Evolutionary conservation across 2,329 filamentous ascomycete genomes (phyloP).

Genomic region (Calonectria pseudoreteaudii): DNA sequence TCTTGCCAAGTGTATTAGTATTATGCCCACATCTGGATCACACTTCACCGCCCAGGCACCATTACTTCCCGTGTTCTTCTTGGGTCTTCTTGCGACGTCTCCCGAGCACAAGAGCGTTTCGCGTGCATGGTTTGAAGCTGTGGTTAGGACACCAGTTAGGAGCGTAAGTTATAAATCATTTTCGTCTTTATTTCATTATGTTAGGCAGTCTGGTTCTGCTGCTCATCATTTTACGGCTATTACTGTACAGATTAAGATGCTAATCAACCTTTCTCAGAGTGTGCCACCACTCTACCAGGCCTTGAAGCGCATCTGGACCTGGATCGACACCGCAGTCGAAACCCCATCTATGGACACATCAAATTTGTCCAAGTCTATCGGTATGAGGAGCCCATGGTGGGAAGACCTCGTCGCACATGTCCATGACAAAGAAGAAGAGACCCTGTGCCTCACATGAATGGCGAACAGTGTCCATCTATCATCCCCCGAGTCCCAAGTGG

Average conservation of each 20-base stretch:
- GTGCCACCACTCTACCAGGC: constrained; percentile 53
- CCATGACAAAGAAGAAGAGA: constrained; percentile 47
- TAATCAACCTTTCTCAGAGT: constrained; percentile 46
- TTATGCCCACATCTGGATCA: constrained; percentile 55
- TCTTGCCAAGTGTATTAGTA: constrained; percentile 51
- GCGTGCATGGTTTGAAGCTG: constrained; percentile 50
- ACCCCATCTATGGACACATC: constrained; percentile 20
- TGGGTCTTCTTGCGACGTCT: constrained; percentile 50
- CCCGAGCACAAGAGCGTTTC: constrained; percentile 45
- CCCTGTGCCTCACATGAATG: constrained; percentile 53
- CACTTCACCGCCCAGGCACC: constrained; percentile 57
- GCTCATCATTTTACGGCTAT: constrained; percentile 26
- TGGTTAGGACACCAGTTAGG: constrained; percentile 51
- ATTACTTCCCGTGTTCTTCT: constrained; percentile 55
- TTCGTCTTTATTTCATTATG: constrained; percentile 12
- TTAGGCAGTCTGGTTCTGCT: constrained; percentile 39
- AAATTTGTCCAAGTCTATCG: constrained; percentile 39
- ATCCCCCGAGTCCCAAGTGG: constrained; percentile 22
- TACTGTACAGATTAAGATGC: constrained; percentile 36
- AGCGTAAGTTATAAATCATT: constrained; percentile 49
- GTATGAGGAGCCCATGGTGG: constrained; percentile 53
- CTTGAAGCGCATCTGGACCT: constrained; percentile 49
- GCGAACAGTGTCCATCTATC: constrained; percentile 28
- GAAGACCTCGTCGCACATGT: constrained; percentile 52
- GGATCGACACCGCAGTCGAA: constrained; percentile 47